phyloP scores from a whole-genome alignment of 2,329 filamentous ascomycete genomes.

The Elsinoe arachidis region DNA sequence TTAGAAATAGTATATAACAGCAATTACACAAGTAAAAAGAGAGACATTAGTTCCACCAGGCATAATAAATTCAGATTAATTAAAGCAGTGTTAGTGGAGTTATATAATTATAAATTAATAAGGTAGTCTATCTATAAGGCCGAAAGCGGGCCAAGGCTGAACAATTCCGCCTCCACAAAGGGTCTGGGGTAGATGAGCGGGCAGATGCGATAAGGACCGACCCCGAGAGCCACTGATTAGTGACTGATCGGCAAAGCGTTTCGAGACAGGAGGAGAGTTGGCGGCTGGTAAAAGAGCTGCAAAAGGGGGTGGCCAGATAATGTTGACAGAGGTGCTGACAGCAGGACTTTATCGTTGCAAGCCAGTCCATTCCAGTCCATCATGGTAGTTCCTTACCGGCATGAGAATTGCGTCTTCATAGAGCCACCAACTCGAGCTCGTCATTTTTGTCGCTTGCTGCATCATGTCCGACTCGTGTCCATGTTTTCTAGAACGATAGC shows the following conservation, averaged over 20 bases:
- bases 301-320: neutral
- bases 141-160: no score
- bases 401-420: neutral
- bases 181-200: neutral
- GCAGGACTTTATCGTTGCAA: neutral
- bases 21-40: no score
- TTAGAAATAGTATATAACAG: no score
- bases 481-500: neutral
- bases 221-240: neutral
- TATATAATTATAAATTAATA: no score
- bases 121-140: no score
- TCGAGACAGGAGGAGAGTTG: neutral
- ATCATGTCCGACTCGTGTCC: neutral
- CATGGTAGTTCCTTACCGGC: neutral
- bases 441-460: neutral
- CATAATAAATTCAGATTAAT: no score
- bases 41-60: no score
- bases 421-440: neutral
- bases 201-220: constrained; percentile 2
- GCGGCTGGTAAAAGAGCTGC: neutral
- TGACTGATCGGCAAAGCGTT: neutral
- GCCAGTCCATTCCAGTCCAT: constrained; percentile 1
- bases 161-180: no score
- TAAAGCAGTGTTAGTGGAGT: no score
- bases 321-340: neutral